Evolutionary conservation across 1,139 yeast species (phyloP).

Genomic region (Pichia sp.): DNA sequence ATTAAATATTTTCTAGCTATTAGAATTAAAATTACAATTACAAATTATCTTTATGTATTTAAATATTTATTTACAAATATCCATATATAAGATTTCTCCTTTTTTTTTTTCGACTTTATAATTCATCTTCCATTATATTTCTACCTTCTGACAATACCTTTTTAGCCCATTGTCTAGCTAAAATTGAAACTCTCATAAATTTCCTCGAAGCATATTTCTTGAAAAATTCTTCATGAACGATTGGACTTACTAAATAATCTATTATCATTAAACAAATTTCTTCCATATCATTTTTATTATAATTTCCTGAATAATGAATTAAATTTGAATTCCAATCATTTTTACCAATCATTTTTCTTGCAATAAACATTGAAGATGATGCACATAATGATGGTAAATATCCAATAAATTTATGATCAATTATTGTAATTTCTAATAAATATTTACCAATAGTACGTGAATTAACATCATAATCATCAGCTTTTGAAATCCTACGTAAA

Average conservation of each 20-base stretch:
- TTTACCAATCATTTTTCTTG: conserved; percentile 71
- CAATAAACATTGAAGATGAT: conserved; percentile 87
- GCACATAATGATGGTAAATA: conserved; percentile 77
- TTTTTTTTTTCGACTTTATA: neutral
- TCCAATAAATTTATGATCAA: conserved; percentile 77
- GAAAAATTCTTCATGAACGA: conserved; percentile 86
- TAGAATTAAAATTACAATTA: neutral
- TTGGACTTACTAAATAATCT: conserved; percentile 77
- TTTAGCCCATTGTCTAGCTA: conserved; percentile 90
- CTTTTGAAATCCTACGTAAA: conserved; percentile 84
- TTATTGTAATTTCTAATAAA: conserved; percentile 70
- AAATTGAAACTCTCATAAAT: conserved; percentile 83
- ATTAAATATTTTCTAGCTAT: no score
- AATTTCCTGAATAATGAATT: conserved; percentile 90
- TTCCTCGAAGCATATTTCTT: conserved; percentile 89
- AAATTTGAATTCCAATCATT: conserved; percentile 77
- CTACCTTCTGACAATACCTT: conserved; percentile 39
- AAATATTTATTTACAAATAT: neutral
- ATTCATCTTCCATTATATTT: conserved; percentile 29
- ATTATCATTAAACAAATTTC: conserved; percentile 69
- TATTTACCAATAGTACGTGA: conserved; percentile 90
- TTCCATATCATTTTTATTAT: conserved; percentile 62
- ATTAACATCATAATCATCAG: conserved; percentile 91
- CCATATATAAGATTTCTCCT: neutral
- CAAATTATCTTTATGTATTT: no score